Conservation (phyloP, 1,139 yeast species). For the Blastobotrys ciferrii region DNA sequence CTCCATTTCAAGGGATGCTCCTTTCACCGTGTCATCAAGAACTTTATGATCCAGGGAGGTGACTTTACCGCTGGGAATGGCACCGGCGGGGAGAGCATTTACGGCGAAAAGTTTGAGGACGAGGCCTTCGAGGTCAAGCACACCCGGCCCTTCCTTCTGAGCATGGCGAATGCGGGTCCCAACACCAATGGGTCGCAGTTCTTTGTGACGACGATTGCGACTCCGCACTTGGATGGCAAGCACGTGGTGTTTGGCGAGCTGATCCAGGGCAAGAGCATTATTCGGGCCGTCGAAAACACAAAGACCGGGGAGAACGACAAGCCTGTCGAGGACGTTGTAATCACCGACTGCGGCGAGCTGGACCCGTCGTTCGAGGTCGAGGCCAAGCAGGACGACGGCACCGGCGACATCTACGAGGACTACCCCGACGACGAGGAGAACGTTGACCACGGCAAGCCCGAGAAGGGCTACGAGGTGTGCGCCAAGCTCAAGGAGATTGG, state of each 20-base stretch:
- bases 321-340: constrained; percentile 64
- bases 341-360: constrained; percentile 77
- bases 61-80: constrained; percentile 90
- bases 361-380: constrained; percentile 50
- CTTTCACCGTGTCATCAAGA: constrained; percentile 88
- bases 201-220: constrained; percentile 78
- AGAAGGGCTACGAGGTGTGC: constrained; percentile 24
- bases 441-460: constrained; percentile 49
- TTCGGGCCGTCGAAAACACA: constrained; percentile 70
- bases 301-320: constrained; percentile 69
- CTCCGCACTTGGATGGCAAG: constrained; percentile 86
- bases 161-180: constrained; percentile 97
- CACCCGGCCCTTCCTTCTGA: constrained; percentile 79
- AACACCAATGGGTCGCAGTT: constrained; percentile 95
- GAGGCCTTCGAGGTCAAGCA: constrained; percentile 79
- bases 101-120: constrained; percentile 93
- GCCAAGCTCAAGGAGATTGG: constrained; percentile 67
- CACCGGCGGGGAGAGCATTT: constrained; percentile 92
- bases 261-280: constrained; percentile 75
- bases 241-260: constrained; percentile 97
- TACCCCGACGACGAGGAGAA: constrained; percentile 68
- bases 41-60: constrained; percentile 59
- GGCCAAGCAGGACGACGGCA: constrained; percentile 66
- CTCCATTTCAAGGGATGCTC: constrained; percentile 72
- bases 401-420: constrained; percentile 84